Evolutionary conservation across 768 basidiomycete species (phyloP).

Genomic region (Russula lepida): DNA sequence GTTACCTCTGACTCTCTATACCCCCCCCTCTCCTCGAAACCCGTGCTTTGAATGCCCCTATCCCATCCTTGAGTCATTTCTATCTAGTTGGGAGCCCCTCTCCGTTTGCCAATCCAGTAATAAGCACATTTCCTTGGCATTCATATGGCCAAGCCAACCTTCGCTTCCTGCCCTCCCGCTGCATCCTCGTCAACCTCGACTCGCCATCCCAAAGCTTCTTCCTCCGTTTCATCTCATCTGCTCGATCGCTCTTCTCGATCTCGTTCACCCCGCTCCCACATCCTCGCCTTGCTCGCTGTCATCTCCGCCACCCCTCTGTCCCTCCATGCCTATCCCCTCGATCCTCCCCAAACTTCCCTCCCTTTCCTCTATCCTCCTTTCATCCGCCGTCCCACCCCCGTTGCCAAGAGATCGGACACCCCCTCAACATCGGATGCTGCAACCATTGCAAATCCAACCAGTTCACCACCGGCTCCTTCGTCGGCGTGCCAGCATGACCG

Average conservation of each 20-base stretch:
- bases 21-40: background rate
- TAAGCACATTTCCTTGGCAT: conserved; percentile 3
- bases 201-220: background rate
- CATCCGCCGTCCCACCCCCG: conserved; percentile 19
- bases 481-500: background rate
- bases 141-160: conserved; percentile 26
- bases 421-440: background rate
- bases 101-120: background rate
- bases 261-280: background rate
- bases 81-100: background rate
- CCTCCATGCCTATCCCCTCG: conserved; percentile 4
- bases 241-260: background rate
- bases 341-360: conserved; percentile 2
- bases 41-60: background rate
- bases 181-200: background rate
- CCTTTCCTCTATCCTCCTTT: conserved; percentile 28
- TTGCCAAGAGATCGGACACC: background rate
- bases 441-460: background rate
- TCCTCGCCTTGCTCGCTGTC: conserved; percentile 11
- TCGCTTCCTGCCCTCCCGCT: background rate
- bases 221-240: background rate
- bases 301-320: background rate
- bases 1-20: background rate
- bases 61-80: background rate
- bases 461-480: background rate